These are phyloP conservation scores for Elaphomyces granulatus DNA, from an alignment of 495 filamentous ascomycete species.

Conservation along the genomic window DNA sequence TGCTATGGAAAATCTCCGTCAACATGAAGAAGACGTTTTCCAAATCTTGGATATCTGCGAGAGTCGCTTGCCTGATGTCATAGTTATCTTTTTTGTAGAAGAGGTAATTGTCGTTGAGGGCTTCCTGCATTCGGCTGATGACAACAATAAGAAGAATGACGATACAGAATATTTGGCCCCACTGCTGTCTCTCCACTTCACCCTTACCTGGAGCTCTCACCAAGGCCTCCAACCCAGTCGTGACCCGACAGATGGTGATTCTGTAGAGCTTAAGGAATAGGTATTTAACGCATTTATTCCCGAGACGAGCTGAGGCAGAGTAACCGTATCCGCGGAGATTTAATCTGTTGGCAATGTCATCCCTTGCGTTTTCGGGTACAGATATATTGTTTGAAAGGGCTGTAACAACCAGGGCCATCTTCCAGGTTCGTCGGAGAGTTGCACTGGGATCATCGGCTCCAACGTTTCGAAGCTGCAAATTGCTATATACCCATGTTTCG, in stretches of 20 bases:
- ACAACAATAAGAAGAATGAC: conserved; percentile 2
- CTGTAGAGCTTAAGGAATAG: conserved; percentile 2
- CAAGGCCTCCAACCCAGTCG: background rate
- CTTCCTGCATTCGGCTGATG: conserved; percentile 4
- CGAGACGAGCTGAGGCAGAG: background rate
- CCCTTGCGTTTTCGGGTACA: background rate
- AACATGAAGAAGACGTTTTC: conserved; percentile 1
- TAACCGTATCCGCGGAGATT: background rate
- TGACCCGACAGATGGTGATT: background rate
- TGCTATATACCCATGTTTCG: conserved; percentile 2
- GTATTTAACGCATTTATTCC: conserved; percentile 4
- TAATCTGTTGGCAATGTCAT: background rate
- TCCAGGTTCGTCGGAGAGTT: conserved; percentile 3
- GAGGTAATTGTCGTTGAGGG: conserved; percentile 3
- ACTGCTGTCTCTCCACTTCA: background rate
- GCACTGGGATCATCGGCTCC: conserved; percentile 1
- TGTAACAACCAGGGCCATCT: conserved; percentile 1
- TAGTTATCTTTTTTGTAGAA: background rate
- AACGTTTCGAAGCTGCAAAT: too few relatives aligned
- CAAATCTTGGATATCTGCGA: background rate
- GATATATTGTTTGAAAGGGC: conserved; percentile 2
- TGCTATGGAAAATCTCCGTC: background rate
- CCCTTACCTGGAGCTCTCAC: background rate
- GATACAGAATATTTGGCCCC: conserved; percentile 3
- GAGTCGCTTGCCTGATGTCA: background rate